Percentiles rank a stretch among this genome's conserved stretches.
These are phyloP conservation scores for Podaxis pistillaris DNA, from an alignment of 768 basidiomycete genomes.

Conservation along the genomic window DNA sequence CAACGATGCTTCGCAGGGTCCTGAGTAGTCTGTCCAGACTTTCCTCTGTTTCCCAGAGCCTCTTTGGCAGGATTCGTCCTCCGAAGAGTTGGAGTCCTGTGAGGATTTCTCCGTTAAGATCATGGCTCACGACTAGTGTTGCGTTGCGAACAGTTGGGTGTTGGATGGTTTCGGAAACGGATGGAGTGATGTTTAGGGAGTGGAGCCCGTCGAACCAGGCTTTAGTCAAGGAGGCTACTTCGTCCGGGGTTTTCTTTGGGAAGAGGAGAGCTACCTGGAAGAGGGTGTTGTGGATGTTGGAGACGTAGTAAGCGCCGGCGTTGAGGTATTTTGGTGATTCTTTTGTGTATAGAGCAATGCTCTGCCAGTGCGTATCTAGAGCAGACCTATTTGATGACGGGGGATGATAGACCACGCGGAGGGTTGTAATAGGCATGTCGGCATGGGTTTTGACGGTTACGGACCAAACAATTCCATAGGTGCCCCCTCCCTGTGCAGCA, in stretches of 20 bases:
- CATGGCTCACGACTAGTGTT: conserved; percentile 3
- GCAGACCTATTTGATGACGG: not conserved
- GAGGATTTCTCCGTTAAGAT: conserved; percentile 16
- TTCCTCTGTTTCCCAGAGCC: conserved; percentile 9
- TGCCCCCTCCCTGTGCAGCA: conserved; percentile 2
- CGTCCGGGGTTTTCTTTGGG: conserved; percentile 12
- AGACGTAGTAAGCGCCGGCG: conserved; percentile 16
- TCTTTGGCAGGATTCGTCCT: conserved; percentile 15
- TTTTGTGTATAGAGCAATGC: conserved; percentile 15
- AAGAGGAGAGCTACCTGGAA: conserved; percentile 16
- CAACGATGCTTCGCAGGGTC: conserved; percentile 10
- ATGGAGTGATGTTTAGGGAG: not conserved
- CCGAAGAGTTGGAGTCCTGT: conserved; percentile 14
- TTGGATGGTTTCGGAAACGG: conserved; percentile 6
- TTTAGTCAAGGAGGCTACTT: not conserved
- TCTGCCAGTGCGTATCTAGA: conserved; percentile 15
- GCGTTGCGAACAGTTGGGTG: conserved; percentile 15
- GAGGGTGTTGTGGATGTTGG: conserved; percentile 12
- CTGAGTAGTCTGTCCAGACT: conserved; percentile 7
- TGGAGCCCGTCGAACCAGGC: conserved; percentile 1
- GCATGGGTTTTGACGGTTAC: conserved; percentile 19
- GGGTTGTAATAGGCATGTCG: conserved; percentile 16
- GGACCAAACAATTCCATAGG: conserved; percentile 16
- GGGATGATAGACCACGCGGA: conserved; percentile 11
- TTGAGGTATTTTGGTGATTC: conserved; percentile 15